Percentiles rank a stretch among this genome's conserved stretches.
Evolutionary conservation across 176 grass and related monocot species (phyloP).

Genomic region (Thalia dealbata): DNA sequence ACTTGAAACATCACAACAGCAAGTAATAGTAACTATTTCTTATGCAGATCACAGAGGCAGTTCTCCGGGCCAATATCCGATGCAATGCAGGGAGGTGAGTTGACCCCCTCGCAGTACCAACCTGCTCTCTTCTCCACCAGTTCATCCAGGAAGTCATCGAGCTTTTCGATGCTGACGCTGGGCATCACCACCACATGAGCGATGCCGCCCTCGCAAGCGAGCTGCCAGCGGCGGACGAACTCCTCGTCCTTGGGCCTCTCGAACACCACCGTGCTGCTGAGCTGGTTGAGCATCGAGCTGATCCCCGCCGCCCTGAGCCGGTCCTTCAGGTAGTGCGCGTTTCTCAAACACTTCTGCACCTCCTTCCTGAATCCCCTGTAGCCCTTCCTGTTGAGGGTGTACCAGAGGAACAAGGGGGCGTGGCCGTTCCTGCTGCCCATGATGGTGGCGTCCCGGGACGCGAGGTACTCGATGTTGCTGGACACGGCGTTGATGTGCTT

Average conservation of each 20-base stretch:
- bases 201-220: constrained; percentile 62
- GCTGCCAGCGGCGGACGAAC: constrained; percentile 76
- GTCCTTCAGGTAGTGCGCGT: constrained; percentile 42
- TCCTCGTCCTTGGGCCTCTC: constrained; percentile 69
- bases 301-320: constrained; percentile 44
- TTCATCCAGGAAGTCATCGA: constrained; percentile 60
- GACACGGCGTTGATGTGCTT: constrained; percentile 65
- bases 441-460: constrained; percentile 50
- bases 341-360: constrained; percentile 59
- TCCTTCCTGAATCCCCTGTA: constrained; percentile 51
- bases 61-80: constrained; percentile 40
- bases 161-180: constrained; percentile 58
- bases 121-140: constrained; percentile 30
- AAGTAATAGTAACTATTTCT: constrained; percentile 12
- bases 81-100: constrained; percentile 38
- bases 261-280: constrained; percentile 74
- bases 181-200: constrained; percentile 90
- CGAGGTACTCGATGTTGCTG: constrained; percentile 70
- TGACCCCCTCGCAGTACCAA: constrained; percentile 45
- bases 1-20: neutral
- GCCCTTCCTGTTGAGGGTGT: constrained; percentile 44
- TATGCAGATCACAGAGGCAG: constrained; percentile 41
- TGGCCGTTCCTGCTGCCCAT: constrained; percentile 61
- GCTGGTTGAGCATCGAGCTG: constrained; percentile 57
- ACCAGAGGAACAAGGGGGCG: constrained; percentile 60